Percentiles rank a stretch among this genome's conserved stretches.
phyloP scores from a whole-genome alignment of 306 rosid genomes.

The Psophocarpus tetragonolobus region DNA sequence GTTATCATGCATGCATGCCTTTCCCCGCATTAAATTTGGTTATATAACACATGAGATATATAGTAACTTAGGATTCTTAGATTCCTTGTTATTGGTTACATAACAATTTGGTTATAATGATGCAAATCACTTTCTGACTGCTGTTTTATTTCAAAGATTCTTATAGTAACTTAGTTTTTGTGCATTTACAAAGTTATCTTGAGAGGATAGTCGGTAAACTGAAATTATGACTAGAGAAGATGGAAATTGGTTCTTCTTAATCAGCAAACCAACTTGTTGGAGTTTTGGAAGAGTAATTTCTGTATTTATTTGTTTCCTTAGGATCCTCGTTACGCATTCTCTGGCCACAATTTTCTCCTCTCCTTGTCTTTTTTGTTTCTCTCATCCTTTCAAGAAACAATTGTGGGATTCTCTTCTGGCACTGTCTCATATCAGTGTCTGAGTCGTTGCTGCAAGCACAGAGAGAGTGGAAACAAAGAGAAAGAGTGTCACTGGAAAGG shows the following conservation, averaged over 20 bases:
- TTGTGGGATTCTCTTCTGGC: slow-evolving; percentile 14
- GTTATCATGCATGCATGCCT: too few species aligned
- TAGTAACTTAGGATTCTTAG: slow-evolving; percentile 10
- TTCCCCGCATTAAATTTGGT: too few species aligned
- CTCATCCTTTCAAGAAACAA: slow-evolving; percentile 7
- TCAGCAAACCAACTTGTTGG: neutral
- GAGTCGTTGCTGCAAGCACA: neutral
- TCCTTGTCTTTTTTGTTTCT: neutral
- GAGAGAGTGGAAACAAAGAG: slow-evolving; percentile 35
- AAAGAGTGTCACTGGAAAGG: slow-evolving; percentile 38
- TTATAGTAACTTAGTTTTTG: too few species aligned
- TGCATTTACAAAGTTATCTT: slow-evolving; percentile 25
- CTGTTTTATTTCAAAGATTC: neutral
- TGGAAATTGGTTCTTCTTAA: slow-evolving; percentile 8
- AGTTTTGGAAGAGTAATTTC: slow-evolving; percentile 5
- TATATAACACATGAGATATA: too few species aligned
- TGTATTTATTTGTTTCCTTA: slow-evolving; percentile 8
- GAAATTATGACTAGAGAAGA: neutral
- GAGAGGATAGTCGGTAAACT: neutral
- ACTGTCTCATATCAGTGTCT: slow-evolving; percentile 26
- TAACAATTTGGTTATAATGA: too few species aligned
- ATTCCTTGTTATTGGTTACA: slow-evolving; percentile 2
- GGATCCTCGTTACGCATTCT: neutral
- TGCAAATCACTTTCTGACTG: neutral
- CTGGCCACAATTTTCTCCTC: neutral